These are phyloP conservation scores for Chlamydomonas sphaeroides DNA, from an alignment of 139 green algal genomes.

Conservation along the genomic window DNA sequence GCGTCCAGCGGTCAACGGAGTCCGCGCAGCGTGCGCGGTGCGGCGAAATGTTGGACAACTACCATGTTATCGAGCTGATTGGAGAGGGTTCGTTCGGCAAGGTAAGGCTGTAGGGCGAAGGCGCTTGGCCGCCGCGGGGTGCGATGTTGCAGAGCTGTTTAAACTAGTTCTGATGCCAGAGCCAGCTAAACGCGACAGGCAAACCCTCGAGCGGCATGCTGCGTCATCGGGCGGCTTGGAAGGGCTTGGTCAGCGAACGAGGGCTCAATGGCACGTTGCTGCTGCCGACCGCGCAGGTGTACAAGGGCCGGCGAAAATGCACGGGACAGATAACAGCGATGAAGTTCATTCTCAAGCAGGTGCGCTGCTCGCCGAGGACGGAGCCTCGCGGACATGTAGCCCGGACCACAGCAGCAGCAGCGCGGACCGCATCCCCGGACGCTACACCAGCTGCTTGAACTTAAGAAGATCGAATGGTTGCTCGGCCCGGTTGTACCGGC, in stretches of 20 bases:
- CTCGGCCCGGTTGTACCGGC: too few species aligned
- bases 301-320: constrained; percentile 90
- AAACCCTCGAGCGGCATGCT: too few species aligned
- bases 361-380: too few species aligned
- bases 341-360: constrained; percentile 98
- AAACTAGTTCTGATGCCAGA: background rate
- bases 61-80: constrained; percentile 92
- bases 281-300: constrained; percentile 77
- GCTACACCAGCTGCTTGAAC: too few species aligned
- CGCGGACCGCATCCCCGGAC: too few species aligned
- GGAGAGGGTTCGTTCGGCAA: constrained; percentile 97
- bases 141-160: background rate
- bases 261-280: background rate
- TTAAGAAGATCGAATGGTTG: too few species aligned
- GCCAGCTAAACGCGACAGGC: background rate
- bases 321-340: constrained; percentile 95
- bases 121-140: background rate
- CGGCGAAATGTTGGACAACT: constrained; percentile 92
- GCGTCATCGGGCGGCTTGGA: background rate
- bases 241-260: background rate
- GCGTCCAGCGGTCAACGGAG: too few species aligned
- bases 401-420: too few species aligned
- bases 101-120: too few species aligned
- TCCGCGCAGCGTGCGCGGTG: too few species aligned
- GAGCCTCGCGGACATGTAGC: too few species aligned